Base-by-base conservation (phyloP, 495 filamentous ascomycete genomes). In the Margaritispora aquatica region DNA sequence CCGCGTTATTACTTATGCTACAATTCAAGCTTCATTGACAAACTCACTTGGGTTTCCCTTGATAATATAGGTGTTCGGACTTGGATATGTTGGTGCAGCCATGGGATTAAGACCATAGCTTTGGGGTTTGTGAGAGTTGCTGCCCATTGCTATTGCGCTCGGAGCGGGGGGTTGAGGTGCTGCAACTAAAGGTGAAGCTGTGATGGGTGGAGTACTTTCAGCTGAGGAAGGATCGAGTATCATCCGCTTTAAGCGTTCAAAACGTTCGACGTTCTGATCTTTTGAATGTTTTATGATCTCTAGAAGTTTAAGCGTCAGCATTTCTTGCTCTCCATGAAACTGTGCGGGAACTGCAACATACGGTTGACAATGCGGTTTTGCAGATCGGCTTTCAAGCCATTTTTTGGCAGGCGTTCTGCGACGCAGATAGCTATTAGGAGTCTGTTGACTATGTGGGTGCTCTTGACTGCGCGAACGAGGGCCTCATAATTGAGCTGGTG, bases 311-410 rank as follows among this genome's bases (percentile, higher is more conserved):
- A 50, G 47, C n/a, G 47, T 11, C 24, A 50, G 20, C 5, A 50
- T 5, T 13, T 24, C 21, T 50, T 3, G 5, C 8, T 11, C 5
- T 50, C 5, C 20, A 50, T 22, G 29, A 54, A 9, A 26, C 52
- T 54, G 27, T 19, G 15, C 5, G 36, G 27, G 29, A 36, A 17
- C 41, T 50, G 57, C 50, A 55, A 84, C 88, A 70, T 75, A 97
- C 94, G 81, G 26, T 80, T 68, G 60, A 86, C 83, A 50, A 97
- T 85, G 59, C 92, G 86, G 24, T 72, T 70, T 70, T 96, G 91
- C 44, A 97, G 73, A 20, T 86, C 78, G 26, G 82, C 77, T 74
- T 98, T 98, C 59, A 90, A 83, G 9, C 94, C 94, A 26, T 83
- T 88, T 38, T 89, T 84, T 31, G 78, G 75, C 19, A 93, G 77